phyloP scores from a whole-genome alignment of 306 rosid genomes.

The Arachis hypogaea region DNA sequence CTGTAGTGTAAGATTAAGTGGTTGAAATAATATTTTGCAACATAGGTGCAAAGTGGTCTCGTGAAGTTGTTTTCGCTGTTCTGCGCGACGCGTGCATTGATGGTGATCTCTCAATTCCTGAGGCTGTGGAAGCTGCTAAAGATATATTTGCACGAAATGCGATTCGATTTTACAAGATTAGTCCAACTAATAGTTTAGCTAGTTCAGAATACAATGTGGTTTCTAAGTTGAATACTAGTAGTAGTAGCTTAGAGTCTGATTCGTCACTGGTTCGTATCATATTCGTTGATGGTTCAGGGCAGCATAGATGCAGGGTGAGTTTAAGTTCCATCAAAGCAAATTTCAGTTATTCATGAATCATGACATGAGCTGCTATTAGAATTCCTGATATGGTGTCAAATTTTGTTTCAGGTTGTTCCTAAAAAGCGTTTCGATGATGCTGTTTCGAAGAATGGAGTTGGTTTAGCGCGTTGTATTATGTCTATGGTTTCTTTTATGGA shows the following conservation, averaged over 20 bases:
- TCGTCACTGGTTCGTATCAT: constrained; percentile 71
- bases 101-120: constrained; percentile 77
- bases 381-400: constrained; percentile 21
- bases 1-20: neutral
- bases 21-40: constrained; percentile 32
- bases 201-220: constrained; percentile 38
- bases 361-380: too few species aligned
- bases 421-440: constrained; percentile 65
- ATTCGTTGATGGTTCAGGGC: constrained; percentile 90
- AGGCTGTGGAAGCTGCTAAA: constrained; percentile 79
- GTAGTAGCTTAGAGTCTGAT: constrained; percentile 43
- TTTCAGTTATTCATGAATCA: constrained; percentile 17
- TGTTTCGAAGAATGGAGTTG: constrained; percentile 64
- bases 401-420: constrained; percentile 76
- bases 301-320: constrained; percentile 93
- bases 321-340: neutral
- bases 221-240: constrained; percentile 43
- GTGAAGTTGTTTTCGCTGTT: constrained; percentile 76
- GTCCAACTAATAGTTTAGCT: constrained; percentile 25
- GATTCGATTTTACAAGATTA: constrained; percentile 67
- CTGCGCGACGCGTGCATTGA: constrained; percentile 71
- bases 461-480: constrained; percentile 68
- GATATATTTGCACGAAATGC: constrained; percentile 80
- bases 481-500: constrained; percentile 72
- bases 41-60: constrained; percentile 82